Base-by-base conservation (phyloP, 108 stramenopile species). In the Skeletonema menzelii region DNA sequence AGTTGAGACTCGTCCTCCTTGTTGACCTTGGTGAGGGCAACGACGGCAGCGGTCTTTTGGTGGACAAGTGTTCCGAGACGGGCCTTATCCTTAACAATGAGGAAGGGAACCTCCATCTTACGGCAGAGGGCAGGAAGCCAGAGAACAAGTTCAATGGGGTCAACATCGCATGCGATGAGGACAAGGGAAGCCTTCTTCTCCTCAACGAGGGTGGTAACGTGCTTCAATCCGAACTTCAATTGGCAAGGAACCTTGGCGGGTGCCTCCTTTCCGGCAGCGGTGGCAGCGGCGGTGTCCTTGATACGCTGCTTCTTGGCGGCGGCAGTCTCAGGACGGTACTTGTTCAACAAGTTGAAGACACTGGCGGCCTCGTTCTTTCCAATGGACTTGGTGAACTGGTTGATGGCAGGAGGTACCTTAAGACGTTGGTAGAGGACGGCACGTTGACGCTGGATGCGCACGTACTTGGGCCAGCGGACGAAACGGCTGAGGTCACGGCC, bases 71-170 rank as follows among this genome's bases (percentile, higher is more conserved):
- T 94, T 27, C 99, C 99, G 15, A 99, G 92, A 81, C 99, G 97
- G 24, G 95, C 95, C 97, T 98, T 99, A 82, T 96, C 95, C 92
- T 99, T 99, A 49, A 99, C 97, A 85, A 99, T 98, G 90, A 96
- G 93, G 88, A 96, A 99, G 26, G 99, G 99, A 67, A 99, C 92
- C 34, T 95, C 88, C 97, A 98, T 98, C 92, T 98, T 99, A 27
- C 98, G 88, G 96, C 99, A 99, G 13, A 99, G 93, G 4, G 98
- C 97, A 27, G 99, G 99, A 46, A 99, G 76, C 99, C 99, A 99
- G 61, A 99, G 83, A 64, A 99, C 98, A 44, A 99, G 90, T 82
- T 99, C 99, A 66, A 99, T 89, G 59, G 99, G 99, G 75, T 97
- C 97, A 49, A 99, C 99, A 72, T 99, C 99, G 72, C 96, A 93